Conservation (phyloP, 2,329 filamentous ascomycete genomes). For the Ciborinia camelliae region DNA sequence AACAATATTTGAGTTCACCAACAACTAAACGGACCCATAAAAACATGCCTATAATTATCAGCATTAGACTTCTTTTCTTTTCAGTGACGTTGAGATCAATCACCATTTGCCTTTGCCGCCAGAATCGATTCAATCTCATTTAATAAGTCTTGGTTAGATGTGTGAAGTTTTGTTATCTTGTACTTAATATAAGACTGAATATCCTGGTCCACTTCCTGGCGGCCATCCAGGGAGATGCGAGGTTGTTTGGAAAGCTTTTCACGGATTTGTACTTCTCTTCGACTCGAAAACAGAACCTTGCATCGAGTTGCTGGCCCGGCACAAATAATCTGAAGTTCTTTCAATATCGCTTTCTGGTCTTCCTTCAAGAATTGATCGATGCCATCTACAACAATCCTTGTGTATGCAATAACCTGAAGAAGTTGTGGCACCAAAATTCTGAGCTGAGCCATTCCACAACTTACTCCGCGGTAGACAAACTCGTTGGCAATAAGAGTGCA, state of each 20-base stretch:
- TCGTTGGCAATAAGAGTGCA: constrained; percentile 20
- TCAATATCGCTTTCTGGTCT: constrained; percentile 20
- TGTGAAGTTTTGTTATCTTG: constrained; percentile 16
- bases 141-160: constrained; percentile 16
- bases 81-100: too few relatives aligned
- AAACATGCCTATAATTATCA: too few relatives aligned
- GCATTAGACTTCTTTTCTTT: too few relatives aligned
- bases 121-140: constrained; percentile 17
- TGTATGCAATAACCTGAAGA: not conserved
- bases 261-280: constrained; percentile 19
- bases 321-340: constrained; percentile 21
- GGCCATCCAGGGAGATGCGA: constrained; percentile 16
- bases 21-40: too few relatives aligned
- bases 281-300: constrained; percentile 21
- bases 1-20: too few relatives aligned
- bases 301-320: not conserved
- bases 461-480: constrained; percentile 17
- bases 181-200: constrained; percentile 17
- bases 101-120: constrained; percentile 20
- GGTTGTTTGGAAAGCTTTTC: constrained; percentile 17
- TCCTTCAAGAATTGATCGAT: constrained; percentile 20
- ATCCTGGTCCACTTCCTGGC: constrained; percentile 17
- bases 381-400: constrained; percentile 22
- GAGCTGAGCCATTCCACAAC: constrained; percentile 20
- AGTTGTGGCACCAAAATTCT: constrained; percentile 18